These are phyloP conservation scores for Penicillium cataractarum DNA, from an alignment of 495 filamentous ascomycete genomes.

Conservation along the genomic window DNA sequence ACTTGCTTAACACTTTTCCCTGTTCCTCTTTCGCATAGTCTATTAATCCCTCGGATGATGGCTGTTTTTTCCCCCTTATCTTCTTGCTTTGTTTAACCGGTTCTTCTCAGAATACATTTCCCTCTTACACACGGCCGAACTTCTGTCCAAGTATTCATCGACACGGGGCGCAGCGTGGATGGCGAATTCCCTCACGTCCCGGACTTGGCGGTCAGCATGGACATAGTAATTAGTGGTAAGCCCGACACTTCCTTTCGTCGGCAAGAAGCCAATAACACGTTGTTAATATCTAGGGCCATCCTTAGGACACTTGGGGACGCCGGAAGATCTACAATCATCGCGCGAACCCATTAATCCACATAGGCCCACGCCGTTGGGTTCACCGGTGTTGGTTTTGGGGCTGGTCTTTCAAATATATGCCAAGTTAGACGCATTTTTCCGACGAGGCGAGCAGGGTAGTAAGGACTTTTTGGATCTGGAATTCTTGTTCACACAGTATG, in stretches of 20 bases:
- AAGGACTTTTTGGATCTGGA: slow-evolving; percentile 31
- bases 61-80: background rate
- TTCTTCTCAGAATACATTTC: slow-evolving; percentile 23
- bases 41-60: slow-evolving; percentile 2
- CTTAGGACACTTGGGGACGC: slow-evolving; percentile 27
- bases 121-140: slow-evolving; percentile 26
- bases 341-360: slow-evolving; percentile 26
- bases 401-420: slow-evolving; percentile 30
- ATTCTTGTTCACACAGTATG: slow-evolving; percentile 28
- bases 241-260: background rate
- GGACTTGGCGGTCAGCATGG: slow-evolving; percentile 30
- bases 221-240: slow-evolving; percentile 30
- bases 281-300: slow-evolving; percentile 16
- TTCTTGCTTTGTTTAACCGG: slow-evolving; percentile 10
- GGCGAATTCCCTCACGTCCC: slow-evolving; percentile 26
- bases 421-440: slow-evolving; percentile 26
- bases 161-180: slow-evolving; percentile 25
- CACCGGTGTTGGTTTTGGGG: slow-evolving; percentile 24
- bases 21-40: background rate
- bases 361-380: slow-evolving; percentile 24
- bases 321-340: slow-evolving; percentile 27
- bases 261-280: slow-evolving; percentile 1
- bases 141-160: slow-evolving; percentile 28
- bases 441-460: slow-evolving; percentile 25
- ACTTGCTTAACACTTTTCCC: slow-evolving; percentile 12